Evolutionary conservation across 2,329 filamentous ascomycete species (phyloP).

Genomic region (Neonectria hederae): DNA sequence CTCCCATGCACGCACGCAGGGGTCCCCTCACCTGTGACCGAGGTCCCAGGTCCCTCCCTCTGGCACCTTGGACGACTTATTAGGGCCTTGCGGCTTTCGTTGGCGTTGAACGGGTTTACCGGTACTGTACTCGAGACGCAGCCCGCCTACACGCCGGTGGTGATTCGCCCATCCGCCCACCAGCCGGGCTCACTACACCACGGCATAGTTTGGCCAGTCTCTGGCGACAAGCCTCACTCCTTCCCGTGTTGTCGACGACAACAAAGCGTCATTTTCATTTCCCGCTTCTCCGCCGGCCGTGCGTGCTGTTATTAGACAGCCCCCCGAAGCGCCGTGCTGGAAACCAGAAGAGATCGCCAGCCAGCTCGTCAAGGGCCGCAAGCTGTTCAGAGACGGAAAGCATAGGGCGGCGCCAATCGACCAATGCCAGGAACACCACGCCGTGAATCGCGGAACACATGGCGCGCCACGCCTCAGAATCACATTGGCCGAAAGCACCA

Average conservation of each 20-base stretch:
- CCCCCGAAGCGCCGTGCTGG: constrained; percentile 24
- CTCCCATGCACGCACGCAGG: constrained; percentile 3
- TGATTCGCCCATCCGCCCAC: constrained; percentile 17
- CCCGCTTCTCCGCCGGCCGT: constrained; percentile 24
- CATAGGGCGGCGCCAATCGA: not conserved
- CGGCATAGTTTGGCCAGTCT: constrained; percentile 7
- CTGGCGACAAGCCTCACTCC: constrained; percentile 3
- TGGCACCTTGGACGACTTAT: too few species aligned
- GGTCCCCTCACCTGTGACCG: constrained; percentile 10
- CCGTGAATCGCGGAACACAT: constrained; percentile 7
- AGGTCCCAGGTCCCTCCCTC: not conserved
- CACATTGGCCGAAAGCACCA: not conserved
- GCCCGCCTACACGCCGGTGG: constrained; percentile 9
- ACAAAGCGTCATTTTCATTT: constrained; percentile 15
- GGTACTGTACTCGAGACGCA: constrained; percentile 1
- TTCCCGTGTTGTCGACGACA: constrained; percentile 17
- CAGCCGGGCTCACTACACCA: constrained; percentile 3
- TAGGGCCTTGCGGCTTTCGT: constrained; percentile 4
- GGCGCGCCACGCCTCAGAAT: constrained; percentile 2
- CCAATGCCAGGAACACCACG: not conserved
- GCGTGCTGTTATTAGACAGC: constrained; percentile 48
- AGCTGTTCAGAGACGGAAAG: not conserved
- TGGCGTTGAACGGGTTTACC: not conserved
- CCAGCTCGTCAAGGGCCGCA: not conserved
- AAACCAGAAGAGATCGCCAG: not conserved